These are phyloP conservation scores for Penstemon davidsonii DNA, from an alignment of 257 asterid species.

Conservation along the genomic window DNA sequence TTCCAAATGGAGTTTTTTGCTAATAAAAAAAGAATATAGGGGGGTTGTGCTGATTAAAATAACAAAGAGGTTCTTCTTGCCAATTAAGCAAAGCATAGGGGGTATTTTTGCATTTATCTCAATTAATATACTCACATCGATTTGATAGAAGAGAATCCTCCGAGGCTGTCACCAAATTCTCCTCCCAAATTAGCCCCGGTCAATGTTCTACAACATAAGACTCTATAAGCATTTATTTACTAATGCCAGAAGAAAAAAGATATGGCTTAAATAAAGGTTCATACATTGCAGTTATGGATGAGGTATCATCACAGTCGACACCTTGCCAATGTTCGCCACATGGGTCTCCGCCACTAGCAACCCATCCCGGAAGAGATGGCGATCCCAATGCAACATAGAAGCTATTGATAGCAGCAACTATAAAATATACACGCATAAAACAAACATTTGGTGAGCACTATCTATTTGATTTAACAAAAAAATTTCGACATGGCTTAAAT, in stretches of 20 bases:
- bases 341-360: conserved; percentile 78
- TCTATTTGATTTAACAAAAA: neutral
- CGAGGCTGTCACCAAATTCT: conserved; percentile 71
- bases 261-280: conserved; percentile 21
- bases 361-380: conserved; percentile 88
- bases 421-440: conserved; percentile 2
- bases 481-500: neutral
- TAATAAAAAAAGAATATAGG: no score
- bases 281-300: conserved; percentile 67
- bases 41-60: no score
- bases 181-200: conserved; percentile 83
- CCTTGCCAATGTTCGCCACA: conserved; percentile 93
- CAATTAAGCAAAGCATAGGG: no score
- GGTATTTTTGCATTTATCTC: no score
- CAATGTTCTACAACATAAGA: conserved; percentile 53
- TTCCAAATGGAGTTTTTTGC: neutral
- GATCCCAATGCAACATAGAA: conserved; percentile 72
- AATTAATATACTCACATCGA: conserved; percentile 53
- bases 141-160: conserved; percentile 61
- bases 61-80: no score
- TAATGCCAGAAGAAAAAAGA: neutral
- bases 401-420: conserved; percentile 83
- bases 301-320: conserved; percentile 51
- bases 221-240: conserved; percentile 22
- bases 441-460: conserved; percentile 18